phyloP scores from a whole-genome alignment of 2,329 filamentous ascomycete species.

The Aureobasidium sp. region DNA sequence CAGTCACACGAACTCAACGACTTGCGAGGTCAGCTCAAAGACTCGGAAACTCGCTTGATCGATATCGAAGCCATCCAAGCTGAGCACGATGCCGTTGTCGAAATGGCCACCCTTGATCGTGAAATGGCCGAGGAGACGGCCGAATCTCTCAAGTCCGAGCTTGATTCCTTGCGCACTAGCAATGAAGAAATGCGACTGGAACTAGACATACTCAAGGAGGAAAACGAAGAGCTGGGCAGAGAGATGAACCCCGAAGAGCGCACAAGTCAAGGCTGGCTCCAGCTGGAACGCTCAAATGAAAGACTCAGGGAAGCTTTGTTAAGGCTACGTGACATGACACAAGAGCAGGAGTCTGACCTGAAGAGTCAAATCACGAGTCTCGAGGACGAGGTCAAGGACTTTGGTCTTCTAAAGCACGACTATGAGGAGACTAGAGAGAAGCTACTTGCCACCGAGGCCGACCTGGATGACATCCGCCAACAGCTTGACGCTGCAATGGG shows the following conservation, averaged over 20 bases:
- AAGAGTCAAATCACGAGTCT: slow-evolving; percentile 50
- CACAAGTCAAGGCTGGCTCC: slow-evolving; percentile 78
- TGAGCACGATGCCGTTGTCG: slow-evolving; percentile 77
- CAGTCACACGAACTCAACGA: slow-evolving; percentile 74
- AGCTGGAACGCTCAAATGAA: slow-evolving; percentile 87
- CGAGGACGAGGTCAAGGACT: slow-evolving; percentile 36
- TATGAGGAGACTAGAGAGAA: slow-evolving; percentile 66
- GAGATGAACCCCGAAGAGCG: slow-evolving; percentile 86
- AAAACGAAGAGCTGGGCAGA: slow-evolving; percentile 75
- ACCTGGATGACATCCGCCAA: slow-evolving; percentile 77
- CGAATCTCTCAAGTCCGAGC: slow-evolving; percentile 72
- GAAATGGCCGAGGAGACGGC: slow-evolving; percentile 95
- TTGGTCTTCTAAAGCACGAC: slow-evolving; percentile 47
- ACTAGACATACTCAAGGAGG: slow-evolving; percentile 76
- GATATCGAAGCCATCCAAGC: slow-evolving; percentile 67
- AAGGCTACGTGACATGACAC: slow-evolving; percentile 75
- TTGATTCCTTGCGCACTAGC: slow-evolving; percentile 68
- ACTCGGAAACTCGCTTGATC: slow-evolving; percentile 63
- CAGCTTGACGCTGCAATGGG: slow-evolving; percentile 84
- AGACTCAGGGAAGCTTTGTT: slow-evolving; percentile 78
- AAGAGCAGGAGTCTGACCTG: slow-evolving; percentile 75
- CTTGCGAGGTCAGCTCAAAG: slow-evolving; percentile 69
- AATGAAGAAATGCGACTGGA: slow-evolving; percentile 82
- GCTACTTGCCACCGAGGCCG: slow-evolving; percentile 63
- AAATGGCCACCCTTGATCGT: slow-evolving; percentile 80